Evolutionary conservation across 305 asterid genomes (phyloP), one percentile per base, ranked within the genome.

Genomic region (Rubia balearica): DNA sequence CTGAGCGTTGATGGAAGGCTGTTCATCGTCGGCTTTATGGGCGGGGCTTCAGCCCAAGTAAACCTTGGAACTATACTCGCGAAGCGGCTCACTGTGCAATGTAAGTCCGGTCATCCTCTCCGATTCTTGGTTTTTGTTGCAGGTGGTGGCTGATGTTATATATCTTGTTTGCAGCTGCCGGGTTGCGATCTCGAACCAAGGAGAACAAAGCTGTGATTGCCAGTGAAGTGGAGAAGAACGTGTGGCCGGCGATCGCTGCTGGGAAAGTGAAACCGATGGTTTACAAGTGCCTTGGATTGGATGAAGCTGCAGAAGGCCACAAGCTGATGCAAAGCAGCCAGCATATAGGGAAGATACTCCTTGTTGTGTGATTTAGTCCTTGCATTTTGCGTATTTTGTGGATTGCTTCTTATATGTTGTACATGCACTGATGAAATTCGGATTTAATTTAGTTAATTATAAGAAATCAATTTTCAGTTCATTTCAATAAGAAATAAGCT

Each of bases 11-110:
- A 79, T 59, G 99, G 99, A 69, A 94, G 99, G 89, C 95, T 94
- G 64, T 94, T 94, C 85, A 87, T 94, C 67, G 85, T 94, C 70
- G 97, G 97, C 63, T 85, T 91, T 56, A 89, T 89, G 96, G 96
- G 99, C 56, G 99, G 99, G 62, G 11, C 79, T 8, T 80, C 74
- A 70, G 64, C 95, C 21, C 88, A 91, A 80, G 81, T 87, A 69
- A 91, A 89, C 74, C 96, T 94, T 21, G 76, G 75, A 9, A 74
- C 64, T 74, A 53, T 91, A 83, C 84, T 86, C 48, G 85, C 81
- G 33, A 87, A 72, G 75, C 96, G 97, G 76, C 96, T 93, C 49
- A 88, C 97, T 0, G 85, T 94, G 75, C 99, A 91, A 79, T 85
- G 96, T 94, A 88, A 57, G 76, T 71, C 36, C 5, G 36, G 36